A percentile compares a stretch with the other conserved stretches of the same genome.
Conservation (phyloP, 2,329 filamentous ascomycete species). For the Paraconiothyrium brasiliense region DNA sequence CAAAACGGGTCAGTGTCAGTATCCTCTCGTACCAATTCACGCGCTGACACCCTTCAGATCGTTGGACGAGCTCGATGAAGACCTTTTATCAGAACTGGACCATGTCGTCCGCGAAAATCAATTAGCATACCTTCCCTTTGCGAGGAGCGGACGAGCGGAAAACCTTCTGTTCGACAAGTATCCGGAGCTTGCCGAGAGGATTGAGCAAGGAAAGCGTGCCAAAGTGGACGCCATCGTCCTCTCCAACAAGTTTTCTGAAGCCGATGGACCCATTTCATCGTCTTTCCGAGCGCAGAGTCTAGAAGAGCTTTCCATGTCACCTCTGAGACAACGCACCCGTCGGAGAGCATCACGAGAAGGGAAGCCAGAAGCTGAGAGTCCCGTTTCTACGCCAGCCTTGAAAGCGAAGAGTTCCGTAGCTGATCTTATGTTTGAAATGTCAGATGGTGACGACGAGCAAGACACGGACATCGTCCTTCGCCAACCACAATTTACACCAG, state of each 20-base stretch:
- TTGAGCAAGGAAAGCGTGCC: slow-evolving; percentile 73
- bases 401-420: slow-evolving; percentile 73
- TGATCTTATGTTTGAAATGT: slow-evolving; percentile 95
- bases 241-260: slow-evolving; percentile 69
- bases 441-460: slow-evolving; percentile 70
- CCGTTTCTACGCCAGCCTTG: slow-evolving; percentile 71
- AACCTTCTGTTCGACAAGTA: slow-evolving; percentile 70
- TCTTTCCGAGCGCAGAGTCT: slow-evolving; percentile 71
- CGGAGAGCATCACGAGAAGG: slow-evolving; percentile 53
- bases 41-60: slow-evolving; percentile 57
- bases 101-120: slow-evolving; percentile 84
- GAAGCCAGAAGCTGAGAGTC: slow-evolving; percentile 64
- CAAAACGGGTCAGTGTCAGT: slow-evolving; percentile 72
- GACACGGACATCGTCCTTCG: slow-evolving; percentile 28
- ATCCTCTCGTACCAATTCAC: background rate
- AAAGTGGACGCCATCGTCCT: slow-evolving; percentile 82
- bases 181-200: slow-evolving; percentile 69
- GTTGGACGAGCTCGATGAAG: slow-evolving; percentile 84
- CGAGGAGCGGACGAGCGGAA: slow-evolving; percentile 78
- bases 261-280: slow-evolving; percentile 69
- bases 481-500: slow-evolving; percentile 32
- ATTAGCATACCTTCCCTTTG: slow-evolving; percentile 77
- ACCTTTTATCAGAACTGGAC: slow-evolving; percentile 84
- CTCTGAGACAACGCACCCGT: slow-evolving; percentile 55
- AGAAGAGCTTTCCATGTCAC: slow-evolving; percentile 67